Base-by-base conservation (phyloP, 1,284 basidiomycete genomes). In the Anthracocystis panici-leucophaei region DNA sequence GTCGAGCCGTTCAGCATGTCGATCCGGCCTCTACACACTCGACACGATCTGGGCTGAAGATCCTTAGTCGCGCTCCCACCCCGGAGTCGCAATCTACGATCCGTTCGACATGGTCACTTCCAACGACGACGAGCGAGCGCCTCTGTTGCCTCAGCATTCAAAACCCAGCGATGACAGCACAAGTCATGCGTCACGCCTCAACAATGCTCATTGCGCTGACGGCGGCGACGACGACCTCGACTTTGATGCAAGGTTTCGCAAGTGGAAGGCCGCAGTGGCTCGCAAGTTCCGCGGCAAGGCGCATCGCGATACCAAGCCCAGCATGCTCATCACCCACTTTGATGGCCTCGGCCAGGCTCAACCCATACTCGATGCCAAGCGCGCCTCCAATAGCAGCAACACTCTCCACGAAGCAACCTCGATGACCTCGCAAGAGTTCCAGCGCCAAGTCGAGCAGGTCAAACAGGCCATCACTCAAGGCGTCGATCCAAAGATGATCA, bases 401-500 rank as follows among this genome's bases (percentile, higher is more conserved):
- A n/a, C 27, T 5, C 56, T 31, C 18, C 58, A 71, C 33, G 73
- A 75, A 33, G 61, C 50, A 20, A 72, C 74, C 7, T 11, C 57
- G 3, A 72, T 76, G 69, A 54, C 74, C 18, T 70, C 65, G 12
- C 33, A 35, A 2, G 65, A 76, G 3, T 73, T 82, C 25, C 51
- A 62, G 29, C 40, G 49, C 3, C 64, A 81, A 44, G 71, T 85
- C 14, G 63, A 69, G 4, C 53, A 59, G 23, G 81, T 83, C 20
- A 72, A 73, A 20, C 52, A 57, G n/a, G 78, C 83, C 6, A 84
- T 85, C 58, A 44, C 29, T 4, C 57, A 70, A 14, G 79, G 83
- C 18, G 23, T 82, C 27, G 66, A 79, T 25, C 83, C 83, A 12
- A 79, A 83, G 64, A 84, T 84, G 82, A 85, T 85, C 61, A 63